phyloP scores from a whole-genome alignment of 129 eudicot genomes.

The Tagetes patula region DNA sequence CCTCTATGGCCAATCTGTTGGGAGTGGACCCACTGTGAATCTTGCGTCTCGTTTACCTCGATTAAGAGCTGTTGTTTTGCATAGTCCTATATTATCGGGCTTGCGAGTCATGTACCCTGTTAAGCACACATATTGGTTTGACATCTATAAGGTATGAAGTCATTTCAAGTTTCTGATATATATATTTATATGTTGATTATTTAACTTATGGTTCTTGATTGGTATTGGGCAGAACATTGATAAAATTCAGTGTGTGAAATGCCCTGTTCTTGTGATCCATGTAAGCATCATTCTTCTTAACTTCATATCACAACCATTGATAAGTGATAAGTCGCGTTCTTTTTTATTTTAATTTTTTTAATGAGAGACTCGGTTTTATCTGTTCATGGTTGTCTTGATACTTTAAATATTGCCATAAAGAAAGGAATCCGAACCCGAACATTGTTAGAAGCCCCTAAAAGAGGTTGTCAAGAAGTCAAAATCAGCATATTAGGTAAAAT shows the following conservation, averaged over 20 bases:
- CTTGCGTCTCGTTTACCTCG: slow-evolving; percentile 81
- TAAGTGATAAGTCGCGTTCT: neutral
- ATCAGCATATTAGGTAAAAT: slow-evolving; percentile 17
- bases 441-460: slow-evolving; percentile 2
- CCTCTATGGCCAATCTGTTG: slow-evolving; percentile 87
- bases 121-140: slow-evolving; percentile 83
- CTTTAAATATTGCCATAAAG: slow-evolving; percentile 1
- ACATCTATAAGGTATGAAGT: slow-evolving; percentile 67
- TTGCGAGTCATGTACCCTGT: slow-evolving; percentile 87
- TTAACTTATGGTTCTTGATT: slow-evolving; percentile 22
- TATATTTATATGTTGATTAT: neutral
- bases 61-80: slow-evolving; percentile 73
- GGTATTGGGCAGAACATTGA: slow-evolving; percentile 54
- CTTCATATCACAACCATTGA: neutral
- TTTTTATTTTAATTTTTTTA: neutral
- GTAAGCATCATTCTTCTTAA: slow-evolving; percentile 38
- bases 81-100: slow-evolving; percentile 82
- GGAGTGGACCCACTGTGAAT: slow-evolving; percentile 84
- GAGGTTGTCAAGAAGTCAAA: slow-evolving; percentile 27
- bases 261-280: slow-evolving; percentile 70
- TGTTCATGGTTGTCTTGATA: neutral
- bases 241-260: slow-evolving; percentile 60
- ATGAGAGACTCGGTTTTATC: neutral
- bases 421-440: neutral
- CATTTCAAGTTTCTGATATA: slow-evolving; percentile 10